Base-by-base conservation (phyloP, 2,329 filamentous ascomycete genomes). In the Aspergillus luchuensis region DNA sequence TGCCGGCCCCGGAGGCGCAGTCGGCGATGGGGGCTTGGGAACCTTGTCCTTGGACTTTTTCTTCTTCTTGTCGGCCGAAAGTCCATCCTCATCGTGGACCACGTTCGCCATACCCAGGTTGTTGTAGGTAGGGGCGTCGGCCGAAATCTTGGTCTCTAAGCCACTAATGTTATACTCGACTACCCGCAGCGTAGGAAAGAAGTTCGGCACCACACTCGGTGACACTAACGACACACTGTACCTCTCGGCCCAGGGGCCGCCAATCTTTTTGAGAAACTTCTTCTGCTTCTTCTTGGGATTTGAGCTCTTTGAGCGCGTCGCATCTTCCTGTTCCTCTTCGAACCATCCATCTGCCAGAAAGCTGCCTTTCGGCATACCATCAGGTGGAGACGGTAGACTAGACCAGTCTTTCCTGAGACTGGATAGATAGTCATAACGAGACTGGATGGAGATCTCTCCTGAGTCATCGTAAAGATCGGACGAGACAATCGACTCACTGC, bases 141-240 rank as follows among this genome's bases (percentile, higher is more conserved):
- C 68, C 67, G 71, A 73, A 1, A 81, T 75, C 1, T 78, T 71
- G 0, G 74, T 67, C 65, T 92, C 89, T 3, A 97, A 74, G 0
- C 92, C 91, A 0, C 83, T 91, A 57, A 91, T 91, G 73, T 99
- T 98, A 81, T 98, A 99, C 71, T 97, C 91, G 65, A 94, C 82
- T n/a, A 99, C 84, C n/a, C 93, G 87, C 33, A 97, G 77, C 0
- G 91, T 92, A 0, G 94, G 95, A 66, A 93, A 95, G 76, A 92
- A 96, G 72, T 95, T 97, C 6, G 94, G 95, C 8, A 98, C 91
- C 39, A 99, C 81, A 72, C 93, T 98, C 0, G 94, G 91, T 50
- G 89, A 86, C 58, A 98, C 89, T 25, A 95, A 80, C 0, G 91
- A 89, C 5, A 96, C 76, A 56, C 92, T 89, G 74, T 92, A 99